phyloP scores from a whole-genome alignment of 1,139 yeast genomes.

The Saccharomycopsis hybrid region DNA sequence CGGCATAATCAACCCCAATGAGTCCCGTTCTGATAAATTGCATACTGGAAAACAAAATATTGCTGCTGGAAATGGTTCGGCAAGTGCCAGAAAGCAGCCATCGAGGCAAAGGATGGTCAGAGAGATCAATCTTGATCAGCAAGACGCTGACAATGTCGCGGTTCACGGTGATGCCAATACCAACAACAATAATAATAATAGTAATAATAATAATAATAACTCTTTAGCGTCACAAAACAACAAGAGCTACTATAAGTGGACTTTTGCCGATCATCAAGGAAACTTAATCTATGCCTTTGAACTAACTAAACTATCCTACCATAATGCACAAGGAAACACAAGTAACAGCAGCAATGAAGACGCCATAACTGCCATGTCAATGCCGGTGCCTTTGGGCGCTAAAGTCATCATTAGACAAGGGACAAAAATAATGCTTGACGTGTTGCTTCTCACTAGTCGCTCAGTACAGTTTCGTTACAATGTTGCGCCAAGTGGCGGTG shows the following conservation, averaged over 20 bases:
- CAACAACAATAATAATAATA: neutral
- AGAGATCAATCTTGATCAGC: conserved; percentile 6
- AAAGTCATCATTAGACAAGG: conserved; percentile 9
- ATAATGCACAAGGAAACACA: neutral
- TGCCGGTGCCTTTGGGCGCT: conserved; percentile 7
- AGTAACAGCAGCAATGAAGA: neutral
- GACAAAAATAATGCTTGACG: neutral
- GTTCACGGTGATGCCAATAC: neutral
- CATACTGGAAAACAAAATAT: neutral
- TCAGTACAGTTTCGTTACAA: no score
- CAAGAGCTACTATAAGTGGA: conserved; percentile 9
- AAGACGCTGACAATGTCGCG: neutral
- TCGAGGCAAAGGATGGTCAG: conserved; percentile 5
- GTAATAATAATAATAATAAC: neutral
- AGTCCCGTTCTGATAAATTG: conserved; percentile 12
- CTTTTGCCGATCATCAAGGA: conserved; percentile 12
- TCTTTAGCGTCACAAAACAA: no score
- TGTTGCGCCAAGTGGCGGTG: no score
- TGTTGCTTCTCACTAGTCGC: conserved; percentile 5
- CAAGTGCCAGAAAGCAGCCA: neutral
- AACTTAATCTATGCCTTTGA: conserved; percentile 10
- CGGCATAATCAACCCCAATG: conserved; percentile 27
- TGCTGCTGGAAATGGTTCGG: neutral
- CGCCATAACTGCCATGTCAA: neutral
- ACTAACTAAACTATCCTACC: conserved; percentile 1